phyloP scores from a whole-genome alignment of 306 rosid species.

The Carpinus fangiana region DNA sequence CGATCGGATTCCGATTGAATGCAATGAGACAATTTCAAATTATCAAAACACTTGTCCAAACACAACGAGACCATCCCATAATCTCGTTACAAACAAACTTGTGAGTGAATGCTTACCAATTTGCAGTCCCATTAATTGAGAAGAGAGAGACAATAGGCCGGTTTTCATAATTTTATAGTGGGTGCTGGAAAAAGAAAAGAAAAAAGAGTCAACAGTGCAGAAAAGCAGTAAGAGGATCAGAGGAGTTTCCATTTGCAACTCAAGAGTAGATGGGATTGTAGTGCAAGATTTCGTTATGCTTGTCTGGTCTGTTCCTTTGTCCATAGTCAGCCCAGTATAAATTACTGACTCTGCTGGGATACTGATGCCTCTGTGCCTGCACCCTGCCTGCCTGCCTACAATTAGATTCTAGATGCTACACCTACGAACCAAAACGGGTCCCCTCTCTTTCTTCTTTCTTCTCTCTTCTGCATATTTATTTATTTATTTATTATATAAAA shows the following conservation, averaged over 20 bases:
- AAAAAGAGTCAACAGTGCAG: not conserved
- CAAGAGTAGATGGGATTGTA: not conserved
- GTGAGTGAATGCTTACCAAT: no score
- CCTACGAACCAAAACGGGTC: not conserved
- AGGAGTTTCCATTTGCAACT: slow-evolving; percentile 3
- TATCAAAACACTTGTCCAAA: no score
- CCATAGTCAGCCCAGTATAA: slow-evolving; percentile 22
- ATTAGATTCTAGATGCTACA: slow-evolving; percentile 13
- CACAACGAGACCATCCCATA: no score
- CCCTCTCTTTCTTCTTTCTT: not conserved
- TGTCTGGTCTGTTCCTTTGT: slow-evolving; percentile 28
- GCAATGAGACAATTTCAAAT: no score
- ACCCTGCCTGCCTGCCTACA: slow-evolving; percentile 11
- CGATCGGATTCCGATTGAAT: no score
- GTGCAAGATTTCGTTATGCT: slow-evolving; percentile 27
- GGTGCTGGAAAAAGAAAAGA: not conserved
- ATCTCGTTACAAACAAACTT: no score
- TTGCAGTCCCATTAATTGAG: no score
- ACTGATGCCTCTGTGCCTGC: slow-evolving; percentile 10
- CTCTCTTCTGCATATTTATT: not conserved
- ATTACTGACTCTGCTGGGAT: slow-evolving; percentile 7
- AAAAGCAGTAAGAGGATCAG: not conserved
- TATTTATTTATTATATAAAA: no score
- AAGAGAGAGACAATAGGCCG: no score
- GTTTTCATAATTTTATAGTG: no score